Conservation (phyloP, 2,329 filamentous ascomycete genomes). For the Daldinia sp. region DNA sequence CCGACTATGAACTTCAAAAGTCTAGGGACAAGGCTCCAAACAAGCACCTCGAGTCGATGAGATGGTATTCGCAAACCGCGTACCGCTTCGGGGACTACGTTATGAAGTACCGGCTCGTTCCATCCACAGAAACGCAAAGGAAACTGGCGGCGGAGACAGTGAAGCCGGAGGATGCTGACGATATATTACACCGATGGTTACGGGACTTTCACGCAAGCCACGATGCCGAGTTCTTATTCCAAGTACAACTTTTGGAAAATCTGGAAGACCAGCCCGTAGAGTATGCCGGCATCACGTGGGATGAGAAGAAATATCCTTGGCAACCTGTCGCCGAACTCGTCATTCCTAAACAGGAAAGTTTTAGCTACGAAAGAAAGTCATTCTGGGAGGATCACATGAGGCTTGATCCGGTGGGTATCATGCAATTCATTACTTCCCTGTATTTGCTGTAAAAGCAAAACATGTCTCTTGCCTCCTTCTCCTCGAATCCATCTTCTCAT, state of each 20-base stretch:
- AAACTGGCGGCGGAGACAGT: slow-evolving; percentile 51
- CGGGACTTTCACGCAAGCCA: slow-evolving; percentile 50
- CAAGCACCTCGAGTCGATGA: slow-evolving; percentile 48
- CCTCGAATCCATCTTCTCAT: neutral
- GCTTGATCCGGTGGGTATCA: slow-evolving; percentile 46
- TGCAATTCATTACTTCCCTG: neutral
- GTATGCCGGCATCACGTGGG: slow-evolving; percentile 54
- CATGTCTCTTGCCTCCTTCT: neutral
- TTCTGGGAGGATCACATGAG: slow-evolving; percentile 56
- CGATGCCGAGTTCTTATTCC: slow-evolving; percentile 54
- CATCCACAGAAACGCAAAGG: slow-evolving; percentile 50
- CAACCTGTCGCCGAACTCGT: slow-evolving; percentile 53
- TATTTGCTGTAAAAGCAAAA: neutral
- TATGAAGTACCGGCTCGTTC: slow-evolving; percentile 57
- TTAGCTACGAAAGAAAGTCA: slow-evolving; percentile 48
- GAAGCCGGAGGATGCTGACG: slow-evolving; percentile 42
- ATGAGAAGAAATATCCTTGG: slow-evolving; percentile 55
- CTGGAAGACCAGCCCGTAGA: slow-evolving; percentile 56
- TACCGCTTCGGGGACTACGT: slow-evolving; percentile 58
- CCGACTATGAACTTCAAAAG: slow-evolving; percentile 46
- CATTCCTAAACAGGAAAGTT: slow-evolving; percentile 50
- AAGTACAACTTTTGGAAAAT: slow-evolving; percentile 57
- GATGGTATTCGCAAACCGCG: slow-evolving; percentile 55
- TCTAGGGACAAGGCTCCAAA: slow-evolving; percentile 51
- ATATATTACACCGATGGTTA: slow-evolving; percentile 52